A percentile compares a stretch with the other conserved stretches of the same genome.
These are phyloP conservation scores for Wickerhamomyces rabaulensis DNA, from an alignment of 805 yeast genomes.

Conservation along the genomic window DNA sequence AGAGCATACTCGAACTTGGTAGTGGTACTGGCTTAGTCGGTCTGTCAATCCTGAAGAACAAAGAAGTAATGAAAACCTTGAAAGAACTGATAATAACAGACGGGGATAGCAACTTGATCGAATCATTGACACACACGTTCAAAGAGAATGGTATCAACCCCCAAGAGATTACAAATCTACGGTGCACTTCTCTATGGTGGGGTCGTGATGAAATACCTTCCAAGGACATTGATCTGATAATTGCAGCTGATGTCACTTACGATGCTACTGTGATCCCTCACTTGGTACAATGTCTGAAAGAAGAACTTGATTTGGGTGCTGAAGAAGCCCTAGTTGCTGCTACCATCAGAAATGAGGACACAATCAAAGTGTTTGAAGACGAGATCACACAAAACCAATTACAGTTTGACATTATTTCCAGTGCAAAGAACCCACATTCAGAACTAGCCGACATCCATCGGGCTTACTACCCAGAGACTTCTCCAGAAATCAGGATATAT, in stretches of 20 bases:
- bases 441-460: not conserved
- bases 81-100: constrained; percentile 50
- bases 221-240: constrained; percentile 38
- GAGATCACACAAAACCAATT: constrained; percentile 23
- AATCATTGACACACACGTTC: constrained; percentile 40
- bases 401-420: constrained; percentile 11
- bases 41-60: constrained; percentile 24
- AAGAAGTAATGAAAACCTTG: constrained; percentile 6
- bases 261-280: constrained; percentile 56
- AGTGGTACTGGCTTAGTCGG: constrained; percentile 87
- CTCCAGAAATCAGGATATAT: constrained; percentile 15
- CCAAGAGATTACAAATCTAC: constrained; percentile 10
- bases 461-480: constrained; percentile 18
- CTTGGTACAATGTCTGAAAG: constrained; percentile 43
- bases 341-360: constrained; percentile 61
- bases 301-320: constrained; percentile 16
- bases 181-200: constrained; percentile 55
- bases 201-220: constrained; percentile 33
- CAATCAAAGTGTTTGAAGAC: constrained; percentile 39
- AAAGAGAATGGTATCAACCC: constrained; percentile 33
- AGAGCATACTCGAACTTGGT: constrained; percentile 67
- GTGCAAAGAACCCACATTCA: constrained; percentile 8
- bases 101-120: constrained; percentile 56
- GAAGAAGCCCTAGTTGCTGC: constrained; percentile 56
- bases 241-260: constrained; percentile 89